Evolutionary conservation across 306 rosid genomes (phyloP), one percentile per base, ranked within the genome.

Genomic region (Begonia fuchsioides): DNA sequence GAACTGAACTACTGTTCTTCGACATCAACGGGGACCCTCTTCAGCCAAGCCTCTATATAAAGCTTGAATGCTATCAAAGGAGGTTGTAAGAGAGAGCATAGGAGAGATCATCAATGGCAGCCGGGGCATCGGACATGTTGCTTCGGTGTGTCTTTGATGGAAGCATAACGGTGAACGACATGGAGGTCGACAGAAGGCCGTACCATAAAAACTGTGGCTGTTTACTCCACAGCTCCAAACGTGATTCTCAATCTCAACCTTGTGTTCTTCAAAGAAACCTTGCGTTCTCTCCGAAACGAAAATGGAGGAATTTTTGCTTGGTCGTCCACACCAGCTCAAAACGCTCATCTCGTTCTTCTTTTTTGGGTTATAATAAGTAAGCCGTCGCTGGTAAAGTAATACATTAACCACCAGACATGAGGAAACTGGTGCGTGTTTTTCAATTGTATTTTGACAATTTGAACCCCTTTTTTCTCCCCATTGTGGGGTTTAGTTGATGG

Each of bases 151-250:
- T 79, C 13, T 77, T 66, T 64, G 71, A 72, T 69, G 90, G 74
- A 68, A 67, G 83, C 46, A 49, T 79, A 26, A 71, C 83, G 43
- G 19, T 68, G 63, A 56, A 59, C 35, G 86, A 79, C 53, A 74
- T 16, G 13, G 78, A 67, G 44, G 60, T 71, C 35, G 78, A 75
- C 44, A 9, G 92, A 47, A 76, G 94, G 58, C 96, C 96, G 17
- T 82, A 77, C 70, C 92, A 71, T 44, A 62, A 62, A 16, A 61
- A 62, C 55, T 71, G 76, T 43, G 15, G 48, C 5, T 70, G 71
- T n/a, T 60, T 67, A 8, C 66, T 64, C 6, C 61, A 60, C 51
- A 51, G 39, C 17, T 43, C 49, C 32, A 76, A 67, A 49, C 32
- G 32, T 20, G 62, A 15, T 12, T 15, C 17, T 16, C 53, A 66